Evolutionary conservation across 495 filamentous ascomycete species (phyloP), one percentile per base, ranked within the genome.

Genomic region (Aspergillus taichungensis): DNA sequence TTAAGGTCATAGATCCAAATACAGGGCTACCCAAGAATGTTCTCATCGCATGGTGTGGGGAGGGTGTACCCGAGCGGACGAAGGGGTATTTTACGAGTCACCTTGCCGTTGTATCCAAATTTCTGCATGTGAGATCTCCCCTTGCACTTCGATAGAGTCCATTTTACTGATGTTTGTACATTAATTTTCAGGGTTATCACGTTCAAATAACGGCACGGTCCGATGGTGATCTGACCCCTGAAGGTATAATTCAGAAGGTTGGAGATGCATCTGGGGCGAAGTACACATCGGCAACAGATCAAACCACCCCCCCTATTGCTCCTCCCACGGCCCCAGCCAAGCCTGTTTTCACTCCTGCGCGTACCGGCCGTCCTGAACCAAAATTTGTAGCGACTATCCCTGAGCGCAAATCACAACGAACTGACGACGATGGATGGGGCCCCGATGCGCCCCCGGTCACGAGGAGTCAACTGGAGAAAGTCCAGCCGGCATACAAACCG

Each of bases 51-150:
- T 99, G 92, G 92, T 99, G 92, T 61, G 92, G 92, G 34, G 90
- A 94, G 54, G 94, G 94, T 45, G 92, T 99, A n/a, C 92, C 92
- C 6, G 92, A 97, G 69, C 75, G 90, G 54, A 96, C 90, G 11
- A 97, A 97, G 60, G 92, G 92, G 18, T 97, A 97, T 60, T 99
- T 97, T 57, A 96, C 88, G 30, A 95, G 88, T 59, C 89, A 99
- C 68, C 63, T 90, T 13, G 80, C 87, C 47, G 80, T 87, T 12
- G 88, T 96, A 27, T 82, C 88, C 29, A 95, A 94, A 62, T 73
- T 95, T 45, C 74, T 99, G 24, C 89, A 95, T 70, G 80, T 83
- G 66, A 66, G 75, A 43, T 34, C 13, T 31, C 27, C 28, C 38
- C 14, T 39, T 28, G 6, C 9, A 13, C 13, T 12, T 61, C 13